A percentile compares a stretch with the other conserved stretches of the same genome.
These are phyloP conservation scores for Fusarium sp. DNA, from an alignment of 2,329 filamentous ascomycete species.

Conservation along the genomic window DNA sequence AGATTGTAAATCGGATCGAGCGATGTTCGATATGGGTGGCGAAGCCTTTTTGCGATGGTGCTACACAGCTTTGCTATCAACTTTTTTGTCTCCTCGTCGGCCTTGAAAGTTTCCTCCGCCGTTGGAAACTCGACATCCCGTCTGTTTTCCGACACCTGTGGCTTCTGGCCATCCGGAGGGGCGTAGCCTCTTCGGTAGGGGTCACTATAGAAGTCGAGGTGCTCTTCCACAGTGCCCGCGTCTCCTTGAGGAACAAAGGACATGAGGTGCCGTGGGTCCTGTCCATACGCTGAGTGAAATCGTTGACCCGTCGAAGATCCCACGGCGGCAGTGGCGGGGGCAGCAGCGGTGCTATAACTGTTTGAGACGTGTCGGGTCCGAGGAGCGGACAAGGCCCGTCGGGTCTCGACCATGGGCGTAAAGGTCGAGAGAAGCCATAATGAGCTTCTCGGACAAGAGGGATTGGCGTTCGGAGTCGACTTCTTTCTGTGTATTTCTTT, in stretches of 20 bases:
- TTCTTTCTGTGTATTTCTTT: constrained; percentile 25
- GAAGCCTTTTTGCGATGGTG: constrained; percentile 53
- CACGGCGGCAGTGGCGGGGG: constrained; percentile 10
- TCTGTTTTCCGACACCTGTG: constrained; percentile 60
- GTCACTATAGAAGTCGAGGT: constrained; percentile 61
- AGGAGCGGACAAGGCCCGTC: constrained; percentile 23
- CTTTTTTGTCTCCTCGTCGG: constrained; percentile 49
- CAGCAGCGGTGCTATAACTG: constrained; percentile 43
- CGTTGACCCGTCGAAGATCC: constrained; percentile 22
- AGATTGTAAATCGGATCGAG: constrained; percentile 58
- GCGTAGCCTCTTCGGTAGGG: constrained; percentile 65
- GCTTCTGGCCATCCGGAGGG: constrained; percentile 56
- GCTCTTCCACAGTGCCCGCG: constrained; percentile 60
- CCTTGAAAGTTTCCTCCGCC: constrained; percentile 50
- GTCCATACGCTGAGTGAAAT: constrained; percentile 14
- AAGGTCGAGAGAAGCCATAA: constrained; percentile 56
- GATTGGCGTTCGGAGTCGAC: constrained; percentile 5
- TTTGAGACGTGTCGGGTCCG: constrained; percentile 36
- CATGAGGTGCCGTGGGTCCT: constrained; percentile 58
- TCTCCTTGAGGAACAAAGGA: constrained; percentile 61
- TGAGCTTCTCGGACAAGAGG: constrained; percentile 48
- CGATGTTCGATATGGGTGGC: constrained; percentile 52
- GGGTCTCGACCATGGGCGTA: constrained; percentile 40
- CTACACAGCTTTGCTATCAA: constrained; percentile 53
- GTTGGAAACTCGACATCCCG: constrained; percentile 60